These are phyloP conservation scores for Leucocoprinus leucothites DNA, from an alignment of 768 basidiomycete species.

Conservation along the genomic window DNA sequence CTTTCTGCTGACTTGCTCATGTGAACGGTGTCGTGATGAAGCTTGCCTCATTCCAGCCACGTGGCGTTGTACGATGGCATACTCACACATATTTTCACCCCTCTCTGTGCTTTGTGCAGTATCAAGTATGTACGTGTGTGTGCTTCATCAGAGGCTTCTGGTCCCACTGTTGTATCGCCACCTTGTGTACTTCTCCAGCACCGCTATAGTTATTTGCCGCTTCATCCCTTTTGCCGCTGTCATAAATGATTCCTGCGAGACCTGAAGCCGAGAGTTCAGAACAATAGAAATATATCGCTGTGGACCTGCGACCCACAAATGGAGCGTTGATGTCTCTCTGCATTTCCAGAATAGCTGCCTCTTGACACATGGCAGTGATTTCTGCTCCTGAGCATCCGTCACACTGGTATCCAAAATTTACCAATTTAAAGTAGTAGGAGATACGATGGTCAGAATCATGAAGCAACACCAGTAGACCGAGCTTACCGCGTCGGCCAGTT, in stretches of 20 bases:
- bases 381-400: constrained; percentile 97
- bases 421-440: not conserved
- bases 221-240: constrained; percentile 70
- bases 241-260: constrained; percentile 70
- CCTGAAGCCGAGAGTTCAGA: constrained; percentile 40
- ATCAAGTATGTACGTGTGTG: no score
- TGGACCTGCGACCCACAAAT: constrained; percentile 46
- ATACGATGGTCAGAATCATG: not conserved
- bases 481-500: constrained; percentile 69
- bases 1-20: not conserved
- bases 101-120: not conserved
- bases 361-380: constrained; percentile 88
- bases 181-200: constrained; percentile 64
- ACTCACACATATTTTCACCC: not conserved
- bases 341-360: constrained; percentile 94
- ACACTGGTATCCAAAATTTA: constrained; percentile 61
- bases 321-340: constrained; percentile 76
- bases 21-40: not conserved
- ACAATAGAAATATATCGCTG: not conserved
- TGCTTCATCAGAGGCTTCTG: constrained; percentile 18
- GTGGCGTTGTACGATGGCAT: not conserved
- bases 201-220: constrained; percentile 79
- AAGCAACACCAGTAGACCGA: not conserved
- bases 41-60: not conserved
- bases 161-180: constrained; percentile 49